Evolutionary conservation across 2,329 filamentous ascomycete genomes (phyloP).

Genomic region (Trichoderma sp.): DNA sequence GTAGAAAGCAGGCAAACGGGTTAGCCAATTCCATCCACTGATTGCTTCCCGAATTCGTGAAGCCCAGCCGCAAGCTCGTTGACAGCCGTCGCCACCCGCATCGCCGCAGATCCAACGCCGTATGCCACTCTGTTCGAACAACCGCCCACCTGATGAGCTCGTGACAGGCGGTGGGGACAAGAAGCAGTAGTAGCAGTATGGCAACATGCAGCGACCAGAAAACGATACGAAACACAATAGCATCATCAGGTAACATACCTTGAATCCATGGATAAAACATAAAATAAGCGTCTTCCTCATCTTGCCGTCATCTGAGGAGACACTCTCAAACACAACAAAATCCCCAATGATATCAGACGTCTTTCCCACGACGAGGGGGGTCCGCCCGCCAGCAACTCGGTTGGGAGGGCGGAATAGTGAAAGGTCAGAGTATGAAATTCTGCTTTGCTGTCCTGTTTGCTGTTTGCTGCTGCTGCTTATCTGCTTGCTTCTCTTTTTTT

Average conservation of each 20-base stretch:
- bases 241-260: conserved; percentile 50
- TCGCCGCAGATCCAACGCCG: too few relatives aligned
- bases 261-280: conserved; percentile 88
- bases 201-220: too few relatives aligned
- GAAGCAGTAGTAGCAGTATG: background rate
- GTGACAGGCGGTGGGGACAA: background rate
- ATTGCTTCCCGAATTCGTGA: background rate
- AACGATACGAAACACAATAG: background rate
- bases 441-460: too few relatives aligned
- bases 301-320: conserved; percentile 28
- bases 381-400: conserved; percentile 14
- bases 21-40: background rate
- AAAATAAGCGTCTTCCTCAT: conserved; percentile 76
- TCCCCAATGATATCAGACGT: too few relatives aligned
- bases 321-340: too few relatives aligned
- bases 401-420: background rate
- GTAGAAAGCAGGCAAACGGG: background rate
- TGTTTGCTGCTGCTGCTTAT: too few relatives aligned
- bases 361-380: conserved; percentile 5
- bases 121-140: background rate
- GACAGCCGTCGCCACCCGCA: background rate
- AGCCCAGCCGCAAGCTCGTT: background rate
- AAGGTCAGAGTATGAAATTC: background rate
- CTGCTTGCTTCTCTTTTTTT: background rate
- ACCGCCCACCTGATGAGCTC: background rate